Percentiles rank a stretch among this genome's conserved stretches.
Conservation (phyloP, 2,329 filamentous ascomycete species). For the Colletotrichum melonis region DNA sequence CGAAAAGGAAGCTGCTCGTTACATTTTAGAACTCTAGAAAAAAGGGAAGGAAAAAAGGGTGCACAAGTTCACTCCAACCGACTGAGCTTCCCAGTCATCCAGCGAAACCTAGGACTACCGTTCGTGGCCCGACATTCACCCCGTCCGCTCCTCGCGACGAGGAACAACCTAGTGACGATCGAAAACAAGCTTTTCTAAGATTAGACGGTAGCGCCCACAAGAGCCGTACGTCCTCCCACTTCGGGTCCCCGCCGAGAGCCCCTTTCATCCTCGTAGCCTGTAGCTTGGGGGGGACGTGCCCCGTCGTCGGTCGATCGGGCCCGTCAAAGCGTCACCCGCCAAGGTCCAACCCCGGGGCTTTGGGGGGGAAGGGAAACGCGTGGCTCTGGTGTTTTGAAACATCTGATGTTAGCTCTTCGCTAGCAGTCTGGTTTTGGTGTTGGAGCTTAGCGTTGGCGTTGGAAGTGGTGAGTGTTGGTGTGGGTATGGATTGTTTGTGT, state of each 20-base stretch:
- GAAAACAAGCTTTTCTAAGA: neutral
- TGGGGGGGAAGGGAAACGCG: neutral
- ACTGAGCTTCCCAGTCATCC: neutral
- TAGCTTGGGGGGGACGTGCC: neutral
- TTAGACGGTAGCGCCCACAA: conserved; percentile 8
- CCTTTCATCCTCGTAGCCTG: conserved; percentile 1
- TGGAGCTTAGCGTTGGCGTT: neutral
- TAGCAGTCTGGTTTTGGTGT: neutral
- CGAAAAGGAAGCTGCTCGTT: neutral
- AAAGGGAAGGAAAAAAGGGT: neutral
- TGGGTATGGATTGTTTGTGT: neutral
- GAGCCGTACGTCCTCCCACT: neutral
- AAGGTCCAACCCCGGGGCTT: neutral
- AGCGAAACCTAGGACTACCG: neutral
- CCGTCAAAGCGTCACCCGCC: conserved; percentile 17
- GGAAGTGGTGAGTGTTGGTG: neutral
- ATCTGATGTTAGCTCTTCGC: neutral
- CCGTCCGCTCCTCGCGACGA: neutral
- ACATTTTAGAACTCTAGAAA: neutral
- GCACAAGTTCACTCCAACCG: neutral
- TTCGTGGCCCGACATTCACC: neutral
- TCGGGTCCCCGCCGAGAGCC: neutral
- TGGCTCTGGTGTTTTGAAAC: conserved; percentile 16
- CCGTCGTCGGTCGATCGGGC: neutral
- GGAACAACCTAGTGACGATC: neutral